These are phyloP conservation scores for Pinus tabuliformis DNA, from an alignment of 75 land plant species.

Conservation along the genomic window DNA sequence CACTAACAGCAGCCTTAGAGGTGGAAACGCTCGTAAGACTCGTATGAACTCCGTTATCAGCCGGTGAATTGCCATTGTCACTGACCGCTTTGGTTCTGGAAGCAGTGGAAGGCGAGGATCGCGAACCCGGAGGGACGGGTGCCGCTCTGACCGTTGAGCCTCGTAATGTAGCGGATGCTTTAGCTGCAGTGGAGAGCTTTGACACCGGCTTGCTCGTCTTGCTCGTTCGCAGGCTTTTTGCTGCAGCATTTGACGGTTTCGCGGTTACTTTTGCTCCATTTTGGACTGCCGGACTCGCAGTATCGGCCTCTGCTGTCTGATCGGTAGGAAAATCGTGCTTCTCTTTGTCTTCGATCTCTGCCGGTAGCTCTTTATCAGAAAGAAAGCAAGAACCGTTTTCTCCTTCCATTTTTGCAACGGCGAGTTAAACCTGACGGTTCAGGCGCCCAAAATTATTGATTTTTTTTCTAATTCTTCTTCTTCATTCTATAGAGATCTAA, in stretches of 20 bases:
- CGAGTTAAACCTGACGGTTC: not conserved
- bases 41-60: too few species aligned
- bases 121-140: not conserved
- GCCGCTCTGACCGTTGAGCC: not conserved
- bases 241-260: conserved; percentile 2
- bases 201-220: not conserved
- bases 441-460: not conserved
- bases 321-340: not conserved
- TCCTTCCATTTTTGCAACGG: conserved; percentile 3
- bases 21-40: not conserved
- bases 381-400: not conserved
- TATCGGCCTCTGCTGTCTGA: not conserved
- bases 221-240: not conserved
- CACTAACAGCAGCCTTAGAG: not conserved
- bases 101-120: not conserved
- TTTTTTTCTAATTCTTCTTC: not conserved
- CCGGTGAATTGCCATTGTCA: not conserved
- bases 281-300: not conserved
- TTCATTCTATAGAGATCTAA: not conserved
- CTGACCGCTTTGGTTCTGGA: not conserved
- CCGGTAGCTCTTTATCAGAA: not conserved
- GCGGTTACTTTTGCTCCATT: not conserved
- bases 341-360: not conserved
- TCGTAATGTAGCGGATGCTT: not conserved
- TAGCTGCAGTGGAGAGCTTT: conserved; percentile 7